Conservation (phyloP, 2,329 filamentous ascomycete species). For the Botrytis sinoallii region DNA sequence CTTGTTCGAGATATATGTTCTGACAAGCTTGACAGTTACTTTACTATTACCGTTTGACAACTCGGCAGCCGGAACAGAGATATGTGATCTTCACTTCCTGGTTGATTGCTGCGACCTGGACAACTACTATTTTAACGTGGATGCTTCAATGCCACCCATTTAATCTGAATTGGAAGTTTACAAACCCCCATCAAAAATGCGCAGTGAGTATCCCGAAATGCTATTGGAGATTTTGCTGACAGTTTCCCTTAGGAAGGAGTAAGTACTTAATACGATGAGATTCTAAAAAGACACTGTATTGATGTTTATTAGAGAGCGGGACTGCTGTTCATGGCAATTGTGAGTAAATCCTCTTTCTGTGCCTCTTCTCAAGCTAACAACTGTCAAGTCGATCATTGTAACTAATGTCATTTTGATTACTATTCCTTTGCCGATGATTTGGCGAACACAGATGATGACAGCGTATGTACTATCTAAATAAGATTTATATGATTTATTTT, state of each 20-base stretch:
- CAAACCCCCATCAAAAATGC: background rate
- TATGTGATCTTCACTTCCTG: background rate
- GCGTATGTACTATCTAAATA: constrained; percentile 8
- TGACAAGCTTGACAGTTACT: constrained; percentile 23
- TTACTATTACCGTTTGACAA: constrained; percentile 27
- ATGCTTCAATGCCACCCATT: background rate
- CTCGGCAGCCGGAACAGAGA: constrained; percentile 20
- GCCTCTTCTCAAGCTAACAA: background rate
- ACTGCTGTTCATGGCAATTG: background rate
- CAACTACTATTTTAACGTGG: background rate
- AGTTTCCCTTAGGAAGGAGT: background rate
- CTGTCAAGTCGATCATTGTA: constrained; percentile 22
- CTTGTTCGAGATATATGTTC: background rate
- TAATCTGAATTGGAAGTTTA: constrained; percentile 6
- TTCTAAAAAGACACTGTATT: background rate
- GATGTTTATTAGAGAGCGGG: background rate
- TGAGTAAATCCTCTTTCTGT: background rate
- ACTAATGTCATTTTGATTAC: constrained; percentile 26
- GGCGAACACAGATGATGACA: constrained; percentile 19
- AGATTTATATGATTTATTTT: background rate
- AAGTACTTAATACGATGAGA: background rate
- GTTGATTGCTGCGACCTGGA: background rate
- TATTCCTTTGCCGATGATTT: constrained; percentile 28
- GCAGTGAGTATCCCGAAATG: background rate
- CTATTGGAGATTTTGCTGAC: background rate